These are phyloP conservation scores for Trichoderma sp. DNA, from an alignment of 2,329 filamentous ascomycete species.

Conservation along the genomic window DNA sequence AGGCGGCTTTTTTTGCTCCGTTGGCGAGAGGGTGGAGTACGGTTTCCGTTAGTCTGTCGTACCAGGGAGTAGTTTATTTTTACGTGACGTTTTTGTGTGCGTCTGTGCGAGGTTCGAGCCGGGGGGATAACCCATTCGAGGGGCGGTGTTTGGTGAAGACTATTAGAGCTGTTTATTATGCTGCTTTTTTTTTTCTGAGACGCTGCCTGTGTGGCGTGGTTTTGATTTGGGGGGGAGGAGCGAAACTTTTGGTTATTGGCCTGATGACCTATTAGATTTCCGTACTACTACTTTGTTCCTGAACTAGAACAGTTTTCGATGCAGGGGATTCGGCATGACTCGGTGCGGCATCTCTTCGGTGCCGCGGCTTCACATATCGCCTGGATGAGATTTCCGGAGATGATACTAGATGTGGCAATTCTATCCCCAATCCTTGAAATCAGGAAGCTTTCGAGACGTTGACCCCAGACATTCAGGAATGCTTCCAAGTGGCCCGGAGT, in stretches of 20 bases:
- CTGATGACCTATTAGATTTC: neutral
- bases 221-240: too few relatives aligned
- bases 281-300: neutral
- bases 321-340: neutral
- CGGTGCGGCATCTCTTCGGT: neutral
- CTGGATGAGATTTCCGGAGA: neutral
- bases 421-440: neutral
- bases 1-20: neutral
- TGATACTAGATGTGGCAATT: neutral
- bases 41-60: neutral
- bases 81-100: too few relatives aligned
- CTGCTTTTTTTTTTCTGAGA: neutral
- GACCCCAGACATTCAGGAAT: neutral
- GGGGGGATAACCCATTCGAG: neutral
- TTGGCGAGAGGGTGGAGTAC: neutral
- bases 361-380: neutral
- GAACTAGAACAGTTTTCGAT: neutral
- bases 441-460: neutral
- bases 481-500: neutral
- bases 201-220: neutral
- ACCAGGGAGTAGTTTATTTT: neutral
- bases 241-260: neutral
- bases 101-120: rapidly evolving
- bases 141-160: neutral
- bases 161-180: neutral